A percentile compares a stretch with the other conserved stretches of the same genome.
Evolutionary conservation across 2,329 filamentous ascomycete species (phyloP).

Genomic region (Trichophyton equinum): DNA sequence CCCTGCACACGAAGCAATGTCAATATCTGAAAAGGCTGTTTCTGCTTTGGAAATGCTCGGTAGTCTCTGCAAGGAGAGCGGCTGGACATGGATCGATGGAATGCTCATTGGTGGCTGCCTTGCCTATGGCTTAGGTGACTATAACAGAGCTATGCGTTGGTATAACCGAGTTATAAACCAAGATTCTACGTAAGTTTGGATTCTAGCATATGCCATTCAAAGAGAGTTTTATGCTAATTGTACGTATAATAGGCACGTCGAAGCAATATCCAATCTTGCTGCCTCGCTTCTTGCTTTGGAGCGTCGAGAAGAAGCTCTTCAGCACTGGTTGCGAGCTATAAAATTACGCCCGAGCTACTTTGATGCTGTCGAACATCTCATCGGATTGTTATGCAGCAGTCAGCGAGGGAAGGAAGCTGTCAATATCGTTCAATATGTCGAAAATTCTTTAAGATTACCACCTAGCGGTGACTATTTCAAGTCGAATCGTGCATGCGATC

Average conservation of each 20-base stretch:
- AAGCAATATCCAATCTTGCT: conserved; percentile 86
- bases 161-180: conserved; percentile 44
- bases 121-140: conserved; percentile 77
- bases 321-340: conserved; percentile 75
- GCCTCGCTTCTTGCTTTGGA: conserved; percentile 77
- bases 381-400: conserved; percentile 70
- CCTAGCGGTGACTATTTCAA: conserved; percentile 37
- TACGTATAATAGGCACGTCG: conserved; percentile 56
- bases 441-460: conserved; percentile 52
- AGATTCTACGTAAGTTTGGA: conserved; percentile 41
- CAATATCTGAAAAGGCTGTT: conserved; percentile 46
- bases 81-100: conserved; percentile 84
- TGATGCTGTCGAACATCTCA: conserved; percentile 87
- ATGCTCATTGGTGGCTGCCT: conserved; percentile 85
- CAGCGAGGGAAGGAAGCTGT: conserved; percentile 76
- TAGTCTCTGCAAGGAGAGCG: conserved; percentile 63
- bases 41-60: conserved; percentile 60
- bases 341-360: conserved; percentile 75
- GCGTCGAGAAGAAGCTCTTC: conserved; percentile 69
- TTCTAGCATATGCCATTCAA: not conserved
- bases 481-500: conserved; percentile 44
- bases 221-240: conserved; percentile 8
- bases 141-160: conserved; percentile 51
- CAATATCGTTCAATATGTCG: conserved; percentile 72
- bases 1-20: conserved; percentile 23